These are phyloP conservation scores for Dictyostelium firmibasis DNA, from an alignment of 78 protist species.

Conservation along the genomic window DNA sequence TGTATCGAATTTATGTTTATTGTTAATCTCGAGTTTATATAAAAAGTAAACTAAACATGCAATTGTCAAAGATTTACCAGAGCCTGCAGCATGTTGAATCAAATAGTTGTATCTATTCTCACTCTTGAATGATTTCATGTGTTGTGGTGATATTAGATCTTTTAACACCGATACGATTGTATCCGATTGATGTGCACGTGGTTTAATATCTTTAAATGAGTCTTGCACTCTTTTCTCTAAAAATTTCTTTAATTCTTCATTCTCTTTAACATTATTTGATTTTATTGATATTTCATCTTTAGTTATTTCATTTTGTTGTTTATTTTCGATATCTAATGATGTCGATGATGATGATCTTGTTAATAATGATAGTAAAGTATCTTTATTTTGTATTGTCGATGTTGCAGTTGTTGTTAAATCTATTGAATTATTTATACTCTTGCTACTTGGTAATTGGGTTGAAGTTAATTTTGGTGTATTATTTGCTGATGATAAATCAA, in stretches of 20 bases:
- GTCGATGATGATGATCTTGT: background rate
- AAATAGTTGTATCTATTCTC: conserved; percentile 65
- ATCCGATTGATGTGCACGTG: conserved; percentile 74
- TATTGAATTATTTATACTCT: background rate
- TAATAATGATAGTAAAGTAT: background rate
- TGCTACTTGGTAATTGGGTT: background rate
- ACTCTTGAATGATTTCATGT: conserved; percentile 23
- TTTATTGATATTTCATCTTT: background rate
- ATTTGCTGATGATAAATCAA: background rate
- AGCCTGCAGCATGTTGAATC: conserved; percentile 80
- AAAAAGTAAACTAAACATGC: conserved; percentile 22
- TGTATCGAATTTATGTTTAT: conserved; percentile 67
- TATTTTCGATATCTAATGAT: background rate
- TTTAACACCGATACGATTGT: conserved; percentile 40
- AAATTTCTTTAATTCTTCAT: conserved; percentile 7
- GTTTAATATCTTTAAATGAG: conserved; percentile 24
- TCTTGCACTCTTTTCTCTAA: conserved; percentile 18
- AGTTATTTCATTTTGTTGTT: background rate
- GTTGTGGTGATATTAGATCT: conserved; percentile 41
- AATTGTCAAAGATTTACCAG: conserved; percentile 69
- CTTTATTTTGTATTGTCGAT: background rate
- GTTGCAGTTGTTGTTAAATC: background rate
- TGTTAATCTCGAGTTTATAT: conserved; percentile 57
- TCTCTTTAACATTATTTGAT: background rate
- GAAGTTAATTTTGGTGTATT: background rate